Evolutionary conservation across 169 alveolate species (phyloP).

Genomic region (Plasmodium yoelii): DNA sequence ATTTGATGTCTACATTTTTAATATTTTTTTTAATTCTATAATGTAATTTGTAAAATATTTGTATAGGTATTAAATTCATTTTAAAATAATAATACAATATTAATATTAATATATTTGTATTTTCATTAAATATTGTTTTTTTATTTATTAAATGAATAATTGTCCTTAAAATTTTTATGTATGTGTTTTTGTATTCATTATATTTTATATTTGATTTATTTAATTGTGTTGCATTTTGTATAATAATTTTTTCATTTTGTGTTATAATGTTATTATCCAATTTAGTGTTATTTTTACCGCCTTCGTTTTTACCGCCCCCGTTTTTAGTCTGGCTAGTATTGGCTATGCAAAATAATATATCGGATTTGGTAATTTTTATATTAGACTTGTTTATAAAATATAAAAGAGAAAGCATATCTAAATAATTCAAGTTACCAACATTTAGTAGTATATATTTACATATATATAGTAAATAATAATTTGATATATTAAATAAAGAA

Average conservation of each 20-base stretch:
- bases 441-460: slow-evolving; percentile 48
- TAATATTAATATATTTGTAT: slow-evolving; percentile 34
- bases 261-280: too few relatives aligned
- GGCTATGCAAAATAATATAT: not conserved
- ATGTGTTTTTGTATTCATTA: slow-evolving; percentile 34
- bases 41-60: slow-evolving; percentile 51
- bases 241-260: too few relatives aligned
- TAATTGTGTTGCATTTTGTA: not conserved
- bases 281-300: too few relatives aligned
- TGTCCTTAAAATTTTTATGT: slow-evolving; percentile 36
- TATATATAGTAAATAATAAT: slow-evolving; percentile 34
- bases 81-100: slow-evolving; percentile 39
- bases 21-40: slow-evolving; percentile 51
- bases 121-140: slow-evolving; percentile 14
- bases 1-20: slow-evolving; percentile 36
- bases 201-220: not conserved
- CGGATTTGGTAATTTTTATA: slow-evolving; percentile 15
- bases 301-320: too few relatives aligned
- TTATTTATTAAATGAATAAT: slow-evolving; percentile 32
- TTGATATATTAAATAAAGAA: slow-evolving; percentile 15
- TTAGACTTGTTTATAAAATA: slow-evolving; percentile 16
- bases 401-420: slow-evolving; percentile 51
- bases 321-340: too few relatives aligned
- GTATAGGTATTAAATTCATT: slow-evolving; percentile 66
- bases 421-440: slow-evolving; percentile 11